Conservation (phyloP, 371 early-diverging fungal genomes). For the Mucor mucedo region DNA sequence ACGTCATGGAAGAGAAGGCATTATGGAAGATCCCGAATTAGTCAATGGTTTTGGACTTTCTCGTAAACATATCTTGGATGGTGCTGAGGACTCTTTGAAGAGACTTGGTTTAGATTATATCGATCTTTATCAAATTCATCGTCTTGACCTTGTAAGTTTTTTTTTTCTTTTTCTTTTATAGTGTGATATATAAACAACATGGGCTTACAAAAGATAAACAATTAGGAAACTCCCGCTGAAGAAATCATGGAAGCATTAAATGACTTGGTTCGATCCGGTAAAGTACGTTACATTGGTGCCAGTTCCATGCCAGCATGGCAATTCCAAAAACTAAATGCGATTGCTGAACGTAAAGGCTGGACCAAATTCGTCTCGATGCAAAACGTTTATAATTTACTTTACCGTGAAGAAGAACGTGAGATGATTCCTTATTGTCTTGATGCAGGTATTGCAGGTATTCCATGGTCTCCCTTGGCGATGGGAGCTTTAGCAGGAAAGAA, state of each 20-base stretch:
- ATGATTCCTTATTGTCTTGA: conserved; percentile 58
- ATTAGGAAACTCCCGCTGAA: conserved; percentile 42
- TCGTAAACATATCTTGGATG: conserved; percentile 60
- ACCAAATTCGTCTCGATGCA: conserved; percentile 57
- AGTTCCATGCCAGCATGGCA: conserved; percentile 45
- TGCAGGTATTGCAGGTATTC: conserved; percentile 49
- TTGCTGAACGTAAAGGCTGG: conserved; percentile 60
- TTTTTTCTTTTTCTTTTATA: not conserved
- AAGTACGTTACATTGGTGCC: conserved; percentile 53
- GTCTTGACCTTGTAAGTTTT: conserved; percentile 36
- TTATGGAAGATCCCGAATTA: conserved; percentile 2
- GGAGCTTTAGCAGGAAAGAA: conserved; percentile 45
- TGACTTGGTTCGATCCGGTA: conserved; percentile 55
- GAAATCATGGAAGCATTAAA: conserved; percentile 64
- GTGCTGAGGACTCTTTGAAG: conserved; percentile 54
- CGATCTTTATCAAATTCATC: conserved; percentile 35
- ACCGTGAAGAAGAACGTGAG: conserved; percentile 69
- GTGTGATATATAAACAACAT: not conserved
- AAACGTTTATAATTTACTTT: conserved; percentile 57
- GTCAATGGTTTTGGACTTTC: conserved; percentile 50
- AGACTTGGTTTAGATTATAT: conserved; percentile 53
- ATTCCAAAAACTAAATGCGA: conserved; percentile 45
- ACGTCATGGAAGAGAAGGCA: not conserved
- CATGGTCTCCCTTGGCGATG: conserved; percentile 59
- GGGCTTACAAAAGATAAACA: not conserved